Evolutionary conservation across 108 stramenopile species (phyloP).

Genomic region (Conticribra weissflogii): DNA sequence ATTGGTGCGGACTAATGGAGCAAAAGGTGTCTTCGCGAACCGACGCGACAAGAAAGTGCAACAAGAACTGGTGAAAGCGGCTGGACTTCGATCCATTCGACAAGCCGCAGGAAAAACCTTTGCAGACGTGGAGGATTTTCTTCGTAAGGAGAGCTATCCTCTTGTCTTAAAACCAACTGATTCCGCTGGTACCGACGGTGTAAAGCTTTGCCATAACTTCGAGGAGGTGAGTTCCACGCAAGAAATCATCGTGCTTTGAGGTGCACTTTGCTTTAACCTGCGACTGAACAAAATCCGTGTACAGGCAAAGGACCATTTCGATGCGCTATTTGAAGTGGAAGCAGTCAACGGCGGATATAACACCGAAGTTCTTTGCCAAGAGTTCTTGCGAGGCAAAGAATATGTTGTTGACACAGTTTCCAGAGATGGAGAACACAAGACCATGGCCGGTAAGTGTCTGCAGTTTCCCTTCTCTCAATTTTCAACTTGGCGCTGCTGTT

Average conservation of each 20-base stretch:
- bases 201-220: constrained; percentile 87
- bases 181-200: constrained; percentile 93
- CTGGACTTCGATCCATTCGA: constrained; percentile 85
- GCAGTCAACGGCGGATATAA: constrained; percentile 89
- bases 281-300: neutral
- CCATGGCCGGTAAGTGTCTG: constrained; percentile 36
- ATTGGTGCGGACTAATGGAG: constrained; percentile 84
- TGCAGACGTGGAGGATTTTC: constrained; percentile 79
- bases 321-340: constrained; percentile 81
- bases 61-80: constrained; percentile 82
- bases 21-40: constrained; percentile 67
- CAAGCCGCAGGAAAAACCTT: constrained; percentile 74
- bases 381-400: constrained; percentile 88
- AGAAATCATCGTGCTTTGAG: neutral
- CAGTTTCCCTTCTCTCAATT: neutral
- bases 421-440: constrained; percentile 90
- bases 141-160: constrained; percentile 73
- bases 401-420: constrained; percentile 91
- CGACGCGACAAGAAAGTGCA: constrained; percentile 93
- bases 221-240: constrained; percentile 54
- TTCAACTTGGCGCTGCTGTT: neutral
- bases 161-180: constrained; percentile 94
- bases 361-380: constrained; percentile 85
- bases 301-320: constrained; percentile 83
- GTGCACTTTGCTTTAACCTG: neutral